Conservation (phyloP, 2,329 filamentous ascomycete species). For the Cladobotryum protrusum region DNA sequence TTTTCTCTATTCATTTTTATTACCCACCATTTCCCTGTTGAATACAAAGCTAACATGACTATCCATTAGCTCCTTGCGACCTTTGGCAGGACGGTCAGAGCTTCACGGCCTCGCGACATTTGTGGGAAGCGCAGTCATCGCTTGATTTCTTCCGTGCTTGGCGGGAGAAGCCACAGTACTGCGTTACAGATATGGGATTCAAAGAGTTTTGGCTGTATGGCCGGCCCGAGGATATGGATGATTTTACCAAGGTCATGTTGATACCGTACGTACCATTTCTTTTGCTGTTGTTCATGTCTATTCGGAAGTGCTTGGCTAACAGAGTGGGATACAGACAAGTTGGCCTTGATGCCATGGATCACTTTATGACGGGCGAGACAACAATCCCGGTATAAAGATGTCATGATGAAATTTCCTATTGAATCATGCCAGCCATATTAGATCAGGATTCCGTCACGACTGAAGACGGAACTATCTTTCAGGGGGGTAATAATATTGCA, state of each 20-base stretch:
- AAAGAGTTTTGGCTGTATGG: constrained; percentile 32
- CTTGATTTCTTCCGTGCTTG: constrained; percentile 38
- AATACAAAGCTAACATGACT: background rate
- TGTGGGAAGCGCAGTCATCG: constrained; percentile 37
- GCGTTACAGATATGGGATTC: constrained; percentile 29
- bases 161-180: constrained; percentile 36
- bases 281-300: background rate
- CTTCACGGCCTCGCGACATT: constrained; percentile 35
- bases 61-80: constrained; percentile 13
- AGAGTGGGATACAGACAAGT: constrained; percentile 24
- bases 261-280: constrained; percentile 27
- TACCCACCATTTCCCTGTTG: background rate
- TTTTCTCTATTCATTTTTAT: background rate
- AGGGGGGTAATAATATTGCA: too few species aligned
- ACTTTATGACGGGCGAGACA: constrained; percentile 29
- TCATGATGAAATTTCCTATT: background rate
- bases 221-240: constrained; percentile 31
- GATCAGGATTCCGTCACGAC: too few species aligned
- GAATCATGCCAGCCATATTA: background rate
- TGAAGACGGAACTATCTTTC: too few species aligned
- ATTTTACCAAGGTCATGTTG: constrained; percentile 33
- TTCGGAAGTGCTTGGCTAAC: background rate
- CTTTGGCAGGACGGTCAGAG: constrained; percentile 10
- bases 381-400: constrained; percentile 11
- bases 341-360: constrained; percentile 29